These are phyloP conservation scores for Saksenaea vasiformis DNA, from an alignment of 371 early-diverging fungal species.

Conservation along the genomic window DNA sequence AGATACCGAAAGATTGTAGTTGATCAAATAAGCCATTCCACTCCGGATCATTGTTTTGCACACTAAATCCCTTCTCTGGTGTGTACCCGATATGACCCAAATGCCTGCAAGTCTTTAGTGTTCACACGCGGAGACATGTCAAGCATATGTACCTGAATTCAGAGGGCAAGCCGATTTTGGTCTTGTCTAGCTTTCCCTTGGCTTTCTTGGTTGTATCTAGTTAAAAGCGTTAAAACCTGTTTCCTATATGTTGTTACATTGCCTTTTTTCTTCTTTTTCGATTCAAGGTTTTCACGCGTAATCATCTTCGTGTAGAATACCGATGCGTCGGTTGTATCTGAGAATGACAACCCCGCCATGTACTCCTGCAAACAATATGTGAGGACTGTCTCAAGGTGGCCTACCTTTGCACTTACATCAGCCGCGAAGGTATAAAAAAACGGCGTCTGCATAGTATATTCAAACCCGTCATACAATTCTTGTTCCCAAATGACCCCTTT, in stretches of 20 bases:
- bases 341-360: slow-evolving; percentile 84
- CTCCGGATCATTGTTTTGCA: slow-evolving; percentile 79
- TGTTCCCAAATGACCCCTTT: slow-evolving; percentile 81
- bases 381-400: not conserved
- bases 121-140: not conserved
- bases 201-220: slow-evolving; percentile 23
- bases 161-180: slow-evolving; percentile 75
- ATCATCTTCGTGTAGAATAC: slow-evolving; percentile 73
- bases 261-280: slow-evolving; percentile 38
- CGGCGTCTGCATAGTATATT: slow-evolving; percentile 70
- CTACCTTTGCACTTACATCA: slow-evolving; percentile 58
- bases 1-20: slow-evolving; percentile 46
- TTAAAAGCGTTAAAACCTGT: not conserved
- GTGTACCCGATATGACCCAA: slow-evolving; percentile 81
- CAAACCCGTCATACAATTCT: slow-evolving; percentile 78
- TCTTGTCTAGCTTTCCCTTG: slow-evolving; percentile 66
- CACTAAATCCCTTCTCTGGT: slow-evolving; percentile 80
- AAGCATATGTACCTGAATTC: slow-evolving; percentile 62
- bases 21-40: slow-evolving; percentile 73
- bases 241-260: not conserved
- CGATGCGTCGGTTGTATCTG: slow-evolving; percentile 79
- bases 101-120: slow-evolving; percentile 46
- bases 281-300: slow-evolving; percentile 48
- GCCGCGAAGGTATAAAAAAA: slow-evolving; percentile 87
- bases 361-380: slow-evolving; percentile 52